phyloP scores from a whole-genome alignment of 768 basidiomycete genomes.

The Gloeostereum incarnatum region DNA sequence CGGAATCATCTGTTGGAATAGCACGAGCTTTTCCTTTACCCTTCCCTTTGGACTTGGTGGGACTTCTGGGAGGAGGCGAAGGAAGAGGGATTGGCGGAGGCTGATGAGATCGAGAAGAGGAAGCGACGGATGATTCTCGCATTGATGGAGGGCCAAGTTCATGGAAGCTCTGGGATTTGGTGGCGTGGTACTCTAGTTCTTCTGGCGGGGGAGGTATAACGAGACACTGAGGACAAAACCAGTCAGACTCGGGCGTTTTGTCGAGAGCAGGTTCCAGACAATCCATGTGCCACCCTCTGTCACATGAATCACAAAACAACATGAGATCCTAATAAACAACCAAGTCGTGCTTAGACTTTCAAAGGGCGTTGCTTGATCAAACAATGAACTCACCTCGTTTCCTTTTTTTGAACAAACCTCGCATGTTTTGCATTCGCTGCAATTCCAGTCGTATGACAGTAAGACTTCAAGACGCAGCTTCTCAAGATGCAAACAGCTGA shows the following conservation, averaged over 20 bases:
- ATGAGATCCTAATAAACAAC: conserved; percentile 53
- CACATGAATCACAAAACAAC: conserved; percentile 90
- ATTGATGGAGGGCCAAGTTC: neutral
- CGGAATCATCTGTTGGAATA: too few relatives aligned
- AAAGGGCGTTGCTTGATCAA: conserved; percentile 1
- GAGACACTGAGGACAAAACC: conserved; percentile 66
- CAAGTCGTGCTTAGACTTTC: conserved; percentile 3
- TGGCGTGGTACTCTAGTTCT: conserved; percentile 4
- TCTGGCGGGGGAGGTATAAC: conserved; percentile 17
- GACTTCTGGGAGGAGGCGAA: conserved; percentile 28
- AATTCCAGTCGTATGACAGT: conserved; percentile 74
- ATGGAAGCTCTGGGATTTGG: neutral
- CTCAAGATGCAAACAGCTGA: conserved; percentile 60
- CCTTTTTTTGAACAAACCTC: conserved; percentile 81
- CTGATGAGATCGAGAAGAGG: conserved; percentile 27
- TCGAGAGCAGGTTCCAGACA: conserved; percentile 68
- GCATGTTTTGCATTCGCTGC: conserved; percentile 88
- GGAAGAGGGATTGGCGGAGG: conserved; percentile 20
- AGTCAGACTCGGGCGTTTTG: conserved; percentile 65
- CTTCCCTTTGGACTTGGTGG: conserved; percentile 50
- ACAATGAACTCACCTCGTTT: conserved; percentile 63
- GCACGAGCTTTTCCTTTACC: too few relatives aligned
- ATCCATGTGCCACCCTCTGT: conserved; percentile 87
- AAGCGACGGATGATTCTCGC: conserved; percentile 33
- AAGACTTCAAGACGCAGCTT: conserved; percentile 49